phyloP scores from a whole-genome alignment of 2,329 filamentous ascomycete genomes.

The Alternaria sp. region DNA sequence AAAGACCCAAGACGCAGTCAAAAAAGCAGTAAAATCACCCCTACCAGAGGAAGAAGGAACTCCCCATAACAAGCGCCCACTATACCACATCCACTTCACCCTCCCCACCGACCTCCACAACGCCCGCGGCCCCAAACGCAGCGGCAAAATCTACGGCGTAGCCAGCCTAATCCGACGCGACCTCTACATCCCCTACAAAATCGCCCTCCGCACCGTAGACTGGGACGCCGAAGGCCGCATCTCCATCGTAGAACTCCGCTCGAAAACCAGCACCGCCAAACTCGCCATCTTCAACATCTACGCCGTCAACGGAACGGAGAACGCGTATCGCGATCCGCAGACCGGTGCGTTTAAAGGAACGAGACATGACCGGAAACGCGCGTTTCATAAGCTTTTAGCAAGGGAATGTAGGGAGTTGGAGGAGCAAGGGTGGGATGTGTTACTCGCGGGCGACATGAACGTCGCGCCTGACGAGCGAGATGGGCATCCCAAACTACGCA shows the following conservation, averaged over 20 bases:
- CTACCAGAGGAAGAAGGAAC: background rate
- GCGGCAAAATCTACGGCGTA: slow-evolving; percentile 61
- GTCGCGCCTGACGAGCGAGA: slow-evolving; percentile 54
- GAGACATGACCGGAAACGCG: slow-evolving; percentile 59
- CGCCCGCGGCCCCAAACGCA: slow-evolving; percentile 53
- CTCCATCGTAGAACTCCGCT: slow-evolving; percentile 52
- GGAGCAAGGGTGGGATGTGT: slow-evolving; percentile 50
- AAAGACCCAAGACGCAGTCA: slow-evolving; percentile 49
- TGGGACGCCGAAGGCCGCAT: slow-evolving; percentile 63
- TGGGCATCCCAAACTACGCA: slow-evolving; percentile 57
- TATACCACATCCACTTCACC: slow-evolving; percentile 55
- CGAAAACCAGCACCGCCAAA: slow-evolving; percentile 18
- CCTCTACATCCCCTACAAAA: slow-evolving; percentile 30
- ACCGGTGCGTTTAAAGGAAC: slow-evolving; percentile 55
- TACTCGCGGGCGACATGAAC: slow-evolving; percentile 62
- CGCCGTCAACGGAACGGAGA: slow-evolving; percentile 60
- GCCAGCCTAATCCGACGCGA: slow-evolving; percentile 58
- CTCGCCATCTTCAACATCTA: slow-evolving; percentile 61
- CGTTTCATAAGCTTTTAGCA: slow-evolving; percentile 56
- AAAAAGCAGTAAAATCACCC: slow-evolving; percentile 44
- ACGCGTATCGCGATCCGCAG: slow-evolving; percentile 53
- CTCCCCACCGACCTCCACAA: slow-evolving; percentile 59
- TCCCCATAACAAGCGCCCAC: slow-evolving; percentile 30
- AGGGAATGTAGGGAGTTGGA: slow-evolving; percentile 54
- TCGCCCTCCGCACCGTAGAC: slow-evolving; percentile 46